phyloP scores from a whole-genome alignment of 164 flowering plant species.

The Nelumbo lutea region DNA sequence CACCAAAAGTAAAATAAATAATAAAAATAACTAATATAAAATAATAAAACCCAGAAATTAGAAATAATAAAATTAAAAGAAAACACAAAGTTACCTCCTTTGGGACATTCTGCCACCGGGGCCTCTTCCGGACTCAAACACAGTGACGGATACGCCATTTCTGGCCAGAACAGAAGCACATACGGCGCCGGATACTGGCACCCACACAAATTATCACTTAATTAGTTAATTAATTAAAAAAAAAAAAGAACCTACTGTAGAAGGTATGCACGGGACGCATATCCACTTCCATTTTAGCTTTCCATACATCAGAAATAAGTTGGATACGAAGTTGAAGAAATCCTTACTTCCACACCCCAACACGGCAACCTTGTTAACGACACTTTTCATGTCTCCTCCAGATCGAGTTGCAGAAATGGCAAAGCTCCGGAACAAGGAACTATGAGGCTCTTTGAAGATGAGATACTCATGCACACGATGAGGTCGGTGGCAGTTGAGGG shows the following conservation, averaged over 20 bases:
- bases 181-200: slow-evolving; percentile 77
- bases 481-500: no score
- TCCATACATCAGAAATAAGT: background rate
- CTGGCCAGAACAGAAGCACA: slow-evolving; percentile 68
- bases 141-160: slow-evolving; percentile 63
- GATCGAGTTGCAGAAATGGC: background rate
- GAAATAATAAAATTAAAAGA: background rate
- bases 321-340: background rate
- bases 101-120: slow-evolving; percentile 93
- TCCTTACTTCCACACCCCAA: slow-evolving; percentile 61
- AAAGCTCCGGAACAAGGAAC: background rate
- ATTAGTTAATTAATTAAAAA: background rate
- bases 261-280: background rate
- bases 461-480: no score
- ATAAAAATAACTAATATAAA: no score
- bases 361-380: slow-evolving; percentile 40
- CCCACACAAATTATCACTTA: background rate
- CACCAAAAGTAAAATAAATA: no score
- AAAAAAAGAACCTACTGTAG: background rate
- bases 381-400: slow-evolving; percentile 5
- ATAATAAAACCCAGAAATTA: no score
- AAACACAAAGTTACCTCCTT: slow-evolving; percentile 41
- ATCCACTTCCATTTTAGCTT: no score
- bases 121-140: slow-evolving; percentile 82
- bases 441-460: background rate